phyloP scores from a whole-genome alignment of 306 rosid species.

The Ormosia emarginata region DNA sequence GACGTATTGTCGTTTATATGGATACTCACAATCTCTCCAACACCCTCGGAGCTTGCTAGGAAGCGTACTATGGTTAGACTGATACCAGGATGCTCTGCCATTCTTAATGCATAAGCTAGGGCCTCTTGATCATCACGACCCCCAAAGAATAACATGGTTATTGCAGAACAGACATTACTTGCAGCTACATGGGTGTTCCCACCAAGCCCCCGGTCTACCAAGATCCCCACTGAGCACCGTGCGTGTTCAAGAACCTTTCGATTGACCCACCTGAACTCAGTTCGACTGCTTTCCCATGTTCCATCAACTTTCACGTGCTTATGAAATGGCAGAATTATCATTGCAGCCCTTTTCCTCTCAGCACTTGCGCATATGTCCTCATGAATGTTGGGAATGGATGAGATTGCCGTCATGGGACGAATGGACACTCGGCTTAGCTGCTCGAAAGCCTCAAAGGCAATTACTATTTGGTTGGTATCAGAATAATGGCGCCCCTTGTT shows the following conservation, averaged over 20 bases:
- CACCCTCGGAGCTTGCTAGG: slow-evolving; percentile 16
- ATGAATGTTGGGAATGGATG: slow-evolving; percentile 38
- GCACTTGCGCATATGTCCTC: slow-evolving; percentile 57
- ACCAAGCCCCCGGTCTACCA: slow-evolving; percentile 73
- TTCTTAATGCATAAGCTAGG: slow-evolving; percentile 55
- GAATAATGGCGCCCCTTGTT: slow-evolving; percentile 30
- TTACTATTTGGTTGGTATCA: slow-evolving; percentile 39
- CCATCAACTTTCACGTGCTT: slow-evolving; percentile 64
- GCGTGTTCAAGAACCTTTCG: slow-evolving; percentile 49
- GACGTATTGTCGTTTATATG: slow-evolving; percentile 1
- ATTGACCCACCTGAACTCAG: slow-evolving; percentile 46
- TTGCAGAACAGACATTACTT: slow-evolving; percentile 42
- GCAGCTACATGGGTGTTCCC: slow-evolving; percentile 55
- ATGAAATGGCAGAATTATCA: slow-evolving; percentile 66
- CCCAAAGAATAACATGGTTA: slow-evolving; percentile 53
- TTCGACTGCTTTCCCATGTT: slow-evolving; percentile 40
- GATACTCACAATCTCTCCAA: slow-evolving; percentile 21
- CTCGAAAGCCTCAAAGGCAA: slow-evolving; percentile 57
- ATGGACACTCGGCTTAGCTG: slow-evolving; percentile 54
- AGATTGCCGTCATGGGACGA: slow-evolving; percentile 79
- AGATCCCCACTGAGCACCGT: slow-evolving; percentile 66
- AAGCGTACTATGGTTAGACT: slow-evolving; percentile 37
- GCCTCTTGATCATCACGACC: slow-evolving; percentile 69
- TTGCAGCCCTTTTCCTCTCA: slow-evolving; percentile 45
- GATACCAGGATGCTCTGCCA: slow-evolving; percentile 71